Percentiles rank a stretch among this genome's conserved stretches.
Evolutionary conservation across 306 rosid genomes (phyloP).

Genomic region (Fragaria nilgerrensis): DNA sequence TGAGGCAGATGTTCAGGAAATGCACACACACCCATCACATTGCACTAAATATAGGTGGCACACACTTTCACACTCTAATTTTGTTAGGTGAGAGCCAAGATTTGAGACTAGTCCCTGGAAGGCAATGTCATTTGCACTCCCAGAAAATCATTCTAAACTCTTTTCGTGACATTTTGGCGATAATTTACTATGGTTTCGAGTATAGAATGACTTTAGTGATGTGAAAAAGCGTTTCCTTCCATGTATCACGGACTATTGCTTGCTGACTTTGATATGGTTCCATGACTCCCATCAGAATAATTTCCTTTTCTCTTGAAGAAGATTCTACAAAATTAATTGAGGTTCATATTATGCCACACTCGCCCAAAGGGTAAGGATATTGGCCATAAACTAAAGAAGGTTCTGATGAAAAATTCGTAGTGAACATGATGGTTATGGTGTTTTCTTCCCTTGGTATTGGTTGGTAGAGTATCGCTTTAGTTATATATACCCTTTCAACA

Average conservation of each 20-base stretch:
- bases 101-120: too few species aligned
- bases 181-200: background rate
- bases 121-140: too few species aligned
- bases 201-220: background rate
- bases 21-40: too few species aligned
- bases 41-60: too few species aligned
- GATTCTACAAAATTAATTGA: slow-evolving; percentile 20
- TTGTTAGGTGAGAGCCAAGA: too few species aligned
- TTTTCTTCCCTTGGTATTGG: background rate
- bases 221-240: background rate
- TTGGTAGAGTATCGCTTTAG: background rate
- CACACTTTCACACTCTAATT: too few species aligned
- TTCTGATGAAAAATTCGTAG: background rate
- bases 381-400: slow-evolving; percentile 13
- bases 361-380: slow-evolving; percentile 25
- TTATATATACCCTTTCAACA: background rate
- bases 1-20: too few species aligned
- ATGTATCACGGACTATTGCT: background rate
- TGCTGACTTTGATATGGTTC: background rate
- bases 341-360: slow-evolving; percentile 24
- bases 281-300: slow-evolving; percentile 1
- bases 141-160: too few species aligned
- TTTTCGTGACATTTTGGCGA: background rate
- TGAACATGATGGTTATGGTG: background rate
- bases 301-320: slow-evolving; percentile 6